Evolutionary conservation across 768 basidiomycete species (phyloP).

Genomic region (Baorangia bicolor): DNA sequence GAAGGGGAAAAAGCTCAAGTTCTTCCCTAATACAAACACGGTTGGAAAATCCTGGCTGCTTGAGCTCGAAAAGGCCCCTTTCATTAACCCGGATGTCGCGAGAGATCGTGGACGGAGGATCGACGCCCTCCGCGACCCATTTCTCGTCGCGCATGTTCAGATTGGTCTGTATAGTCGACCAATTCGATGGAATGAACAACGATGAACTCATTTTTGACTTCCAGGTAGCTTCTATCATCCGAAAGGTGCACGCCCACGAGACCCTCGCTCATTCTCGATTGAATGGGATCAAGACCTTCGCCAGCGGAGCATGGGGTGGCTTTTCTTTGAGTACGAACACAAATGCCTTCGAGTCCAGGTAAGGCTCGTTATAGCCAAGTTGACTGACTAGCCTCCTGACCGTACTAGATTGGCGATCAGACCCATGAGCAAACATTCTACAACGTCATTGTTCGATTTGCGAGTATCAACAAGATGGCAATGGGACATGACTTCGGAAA

Average conservation of each 20-base stretch:
- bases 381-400: background rate
- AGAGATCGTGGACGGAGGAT: conserved; percentile 48
- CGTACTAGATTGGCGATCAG: conserved; percentile 56
- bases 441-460: conserved; percentile 53
- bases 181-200: background rate
- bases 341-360: conserved; percentile 65
- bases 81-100: conserved; percentile 52
- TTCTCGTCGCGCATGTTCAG: conserved; percentile 63
- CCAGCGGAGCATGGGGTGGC: conserved; percentile 45
- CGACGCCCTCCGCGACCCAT: conserved; percentile 41
- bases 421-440: conserved; percentile 49
- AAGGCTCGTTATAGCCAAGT: conserved; percentile 13
- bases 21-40: conserved; percentile 11
- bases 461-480: conserved; percentile 58
- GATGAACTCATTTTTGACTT: background rate
- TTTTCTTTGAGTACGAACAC: conserved; percentile 67
- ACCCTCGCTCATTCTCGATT: conserved; percentile 58
- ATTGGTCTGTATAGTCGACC: conserved; percentile 49
- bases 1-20: conserved; percentile 39
- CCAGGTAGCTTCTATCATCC: conserved; percentile 32
- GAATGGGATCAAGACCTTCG: conserved; percentile 64
- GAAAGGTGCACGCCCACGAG: conserved; percentile 22
- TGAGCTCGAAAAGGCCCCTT: conserved; percentile 54
- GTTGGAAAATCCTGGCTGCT: conserved; percentile 19
- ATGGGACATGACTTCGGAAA: conserved; percentile 59